These are phyloP conservation scores for Pleurostoma richardsiae DNA, from an alignment of 2,329 filamentous ascomycete species.

Conservation along the genomic window DNA sequence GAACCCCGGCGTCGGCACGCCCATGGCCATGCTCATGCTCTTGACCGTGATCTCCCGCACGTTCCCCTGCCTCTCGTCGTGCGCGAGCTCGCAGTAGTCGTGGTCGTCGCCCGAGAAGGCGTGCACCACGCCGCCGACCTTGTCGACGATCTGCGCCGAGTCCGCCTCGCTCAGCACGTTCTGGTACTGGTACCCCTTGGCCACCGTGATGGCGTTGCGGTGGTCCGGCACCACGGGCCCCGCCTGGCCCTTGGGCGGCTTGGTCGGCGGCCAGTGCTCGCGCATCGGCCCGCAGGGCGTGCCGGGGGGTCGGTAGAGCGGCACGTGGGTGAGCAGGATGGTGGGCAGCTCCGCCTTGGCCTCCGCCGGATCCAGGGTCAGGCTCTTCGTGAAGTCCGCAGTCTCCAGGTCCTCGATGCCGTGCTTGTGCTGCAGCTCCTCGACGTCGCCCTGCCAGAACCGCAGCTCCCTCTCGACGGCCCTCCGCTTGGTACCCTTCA, in stretches of 20 bases:
- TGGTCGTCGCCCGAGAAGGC: constrained; percentile 97
- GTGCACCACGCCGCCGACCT: constrained; percentile 75
- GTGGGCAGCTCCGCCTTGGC: constrained; percentile 68
- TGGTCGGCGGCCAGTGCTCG: constrained; percentile 74
- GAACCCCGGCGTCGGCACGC: constrained; percentile 81
- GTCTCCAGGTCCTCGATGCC: constrained; percentile 51
- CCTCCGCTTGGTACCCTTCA: constrained; percentile 60
- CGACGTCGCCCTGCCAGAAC: constrained; percentile 54
- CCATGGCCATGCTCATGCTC: constrained; percentile 94
- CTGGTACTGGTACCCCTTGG: constrained; percentile 88
- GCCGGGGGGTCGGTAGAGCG: constrained; percentile 73
- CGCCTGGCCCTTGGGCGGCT: constrained; percentile 53
- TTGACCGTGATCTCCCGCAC: constrained; percentile 90
- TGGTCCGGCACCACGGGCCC: constrained; percentile 55
- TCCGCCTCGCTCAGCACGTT: constrained; percentile 80
- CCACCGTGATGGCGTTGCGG: constrained; percentile 72
- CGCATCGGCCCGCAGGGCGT: constrained; percentile 84
- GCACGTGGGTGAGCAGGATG: constrained; percentile 85
- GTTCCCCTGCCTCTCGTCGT: constrained; percentile 62
- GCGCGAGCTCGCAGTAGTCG: constrained; percentile 90
- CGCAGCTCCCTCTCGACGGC: constrained; percentile 66
- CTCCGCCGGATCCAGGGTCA: constrained; percentile 34
- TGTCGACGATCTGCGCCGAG: constrained; percentile 69
- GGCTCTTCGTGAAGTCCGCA: constrained; percentile 33
- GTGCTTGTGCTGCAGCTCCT: constrained; percentile 53